These are phyloP conservation scores for Beta lomatogona DNA, from an alignment of 179 eudicot genomes.

Conservation along the genomic window DNA sequence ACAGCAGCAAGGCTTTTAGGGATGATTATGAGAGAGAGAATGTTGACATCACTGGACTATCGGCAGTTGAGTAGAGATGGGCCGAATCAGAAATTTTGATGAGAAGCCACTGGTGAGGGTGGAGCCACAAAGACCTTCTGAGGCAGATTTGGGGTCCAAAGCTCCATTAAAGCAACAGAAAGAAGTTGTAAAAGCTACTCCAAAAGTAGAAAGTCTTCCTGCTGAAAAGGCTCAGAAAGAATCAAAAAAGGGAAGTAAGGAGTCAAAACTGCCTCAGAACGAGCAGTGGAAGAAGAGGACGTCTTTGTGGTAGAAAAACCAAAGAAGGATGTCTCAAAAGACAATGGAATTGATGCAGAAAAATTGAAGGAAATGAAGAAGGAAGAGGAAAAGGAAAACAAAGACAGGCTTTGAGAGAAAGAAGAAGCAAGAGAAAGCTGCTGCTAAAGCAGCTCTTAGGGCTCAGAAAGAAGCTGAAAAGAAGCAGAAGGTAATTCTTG, in stretches of 20 bases:
- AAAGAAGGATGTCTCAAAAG: conserved; percentile 39
- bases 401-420: conserved; percentile 87
- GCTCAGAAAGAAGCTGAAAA: conserved; percentile 95
- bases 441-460: conserved; percentile 76
- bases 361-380: conserved; percentile 74
- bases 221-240: conserved; percentile 50
- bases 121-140: conserved; percentile 40
- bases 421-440: conserved; percentile 92
- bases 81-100: conserved; percentile 70
- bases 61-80: conserved; percentile 85
- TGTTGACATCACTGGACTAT: conserved; percentile 64
- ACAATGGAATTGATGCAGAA: conserved; percentile 48
- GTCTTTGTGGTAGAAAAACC: conserved; percentile 43
- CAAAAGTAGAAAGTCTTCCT: conserved; percentile 31
- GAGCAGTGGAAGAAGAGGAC: conserved; percentile 46
- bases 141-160: conserved; percentile 35
- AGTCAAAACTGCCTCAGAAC: conserved; percentile 30
- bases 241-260: conserved; percentile 42
- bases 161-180: conserved; percentile 45
- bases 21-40: conserved; percentile 78
- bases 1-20: conserved; percentile 63
- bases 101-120: conserved; percentile 69
- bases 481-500: conserved; percentile 69
- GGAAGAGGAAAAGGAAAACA: conserved; percentile 83
- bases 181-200: conserved; percentile 41